These are phyloP conservation scores for Metschnikowia continentalis DNA, from an alignment of 805 yeast genomes.

Conservation along the genomic window DNA sequence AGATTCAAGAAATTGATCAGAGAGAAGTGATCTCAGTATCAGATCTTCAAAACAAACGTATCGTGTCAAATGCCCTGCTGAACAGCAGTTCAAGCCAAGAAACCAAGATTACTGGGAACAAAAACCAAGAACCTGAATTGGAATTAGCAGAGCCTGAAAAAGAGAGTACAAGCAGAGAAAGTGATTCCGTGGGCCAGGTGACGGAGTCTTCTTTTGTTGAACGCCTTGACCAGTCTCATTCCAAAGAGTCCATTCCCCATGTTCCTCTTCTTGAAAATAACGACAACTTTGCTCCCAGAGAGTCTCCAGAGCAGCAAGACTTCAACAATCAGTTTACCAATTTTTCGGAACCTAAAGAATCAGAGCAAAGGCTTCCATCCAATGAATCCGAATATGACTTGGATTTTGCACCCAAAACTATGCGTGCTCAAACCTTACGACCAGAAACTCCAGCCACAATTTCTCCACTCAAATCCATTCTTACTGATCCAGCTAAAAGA, in stretches of 20 bases:
- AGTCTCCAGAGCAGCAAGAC: neutral
- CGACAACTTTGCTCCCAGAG: neutral
- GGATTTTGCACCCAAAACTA: neutral
- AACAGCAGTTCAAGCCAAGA: neutral
- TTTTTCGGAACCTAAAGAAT: neutral
- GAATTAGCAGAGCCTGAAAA: neutral
- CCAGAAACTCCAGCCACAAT: neutral
- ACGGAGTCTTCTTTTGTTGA: neutral
- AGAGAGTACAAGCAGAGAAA: neutral
- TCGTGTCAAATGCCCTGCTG: neutral
- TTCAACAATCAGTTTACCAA: neutral
- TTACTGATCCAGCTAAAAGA: neutral
- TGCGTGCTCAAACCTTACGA: neutral
- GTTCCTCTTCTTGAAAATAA: neutral
- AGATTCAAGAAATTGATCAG: neutral
- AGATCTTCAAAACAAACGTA: neutral
- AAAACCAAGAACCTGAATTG: neutral
- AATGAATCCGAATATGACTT: neutral
- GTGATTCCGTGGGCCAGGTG: neutral
- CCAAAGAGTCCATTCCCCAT: neutral
- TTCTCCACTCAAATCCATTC: neutral
- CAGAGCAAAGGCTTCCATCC: neutral
- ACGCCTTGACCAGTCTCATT: neutral
- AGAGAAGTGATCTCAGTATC: neutral
- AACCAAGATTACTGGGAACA: neutral